Evolutionary conservation across 352 stramenopile species (phyloP).

Genomic region (Pythium periplocum): DNA sequence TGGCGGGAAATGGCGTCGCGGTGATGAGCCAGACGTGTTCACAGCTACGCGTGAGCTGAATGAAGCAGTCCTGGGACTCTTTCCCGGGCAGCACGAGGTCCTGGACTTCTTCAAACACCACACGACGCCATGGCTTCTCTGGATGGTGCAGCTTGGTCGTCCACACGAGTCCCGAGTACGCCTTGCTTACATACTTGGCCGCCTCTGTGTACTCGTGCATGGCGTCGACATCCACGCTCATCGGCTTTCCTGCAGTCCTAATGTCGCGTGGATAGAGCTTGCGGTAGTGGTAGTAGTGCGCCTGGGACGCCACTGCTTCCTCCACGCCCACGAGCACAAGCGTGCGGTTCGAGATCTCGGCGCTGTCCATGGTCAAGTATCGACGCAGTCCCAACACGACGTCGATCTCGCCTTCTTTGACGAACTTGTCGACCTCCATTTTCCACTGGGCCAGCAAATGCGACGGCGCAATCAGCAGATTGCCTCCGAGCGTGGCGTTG

Average conservation of each 20-base stretch:
- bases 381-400: slow-evolving; percentile 56
- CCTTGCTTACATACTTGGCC: slow-evolving; percentile 78
- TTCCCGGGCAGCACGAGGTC: slow-evolving; percentile 75
- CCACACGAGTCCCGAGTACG: slow-evolving; percentile 71
- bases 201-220: slow-evolving; percentile 63
- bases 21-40: slow-evolving; percentile 85
- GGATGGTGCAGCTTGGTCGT: slow-evolving; percentile 59
- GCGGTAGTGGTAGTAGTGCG: slow-evolving; percentile 55
- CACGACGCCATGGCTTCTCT: slow-evolving; percentile 60
- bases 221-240: slow-evolving; percentile 38
- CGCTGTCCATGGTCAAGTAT: slow-evolving; percentile 44
- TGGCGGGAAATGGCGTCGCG: slow-evolving; percentile 78
- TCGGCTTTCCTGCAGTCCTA: slow-evolving; percentile 22
- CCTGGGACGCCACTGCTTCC: slow-evolving; percentile 56
- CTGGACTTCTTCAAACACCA: slow-evolving; percentile 87
- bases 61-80: slow-evolving; percentile 72
- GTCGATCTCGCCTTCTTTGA: slow-evolving; percentile 55
- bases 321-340: slow-evolving; percentile 78
- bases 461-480: slow-evolving; percentile 70
- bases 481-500: slow-evolving; percentile 41
- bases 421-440: slow-evolving; percentile 73
- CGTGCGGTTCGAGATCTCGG: slow-evolving; percentile 63
- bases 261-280: slow-evolving; percentile 49
- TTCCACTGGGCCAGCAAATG: slow-evolving; percentile 83
- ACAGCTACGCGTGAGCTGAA: slow-evolving; percentile 71